A percentile compares a stretch with the other conserved stretches of the same genome.
Conservation (phyloP, 345 rosid genomes). For the Boechera stricta region DNA sequence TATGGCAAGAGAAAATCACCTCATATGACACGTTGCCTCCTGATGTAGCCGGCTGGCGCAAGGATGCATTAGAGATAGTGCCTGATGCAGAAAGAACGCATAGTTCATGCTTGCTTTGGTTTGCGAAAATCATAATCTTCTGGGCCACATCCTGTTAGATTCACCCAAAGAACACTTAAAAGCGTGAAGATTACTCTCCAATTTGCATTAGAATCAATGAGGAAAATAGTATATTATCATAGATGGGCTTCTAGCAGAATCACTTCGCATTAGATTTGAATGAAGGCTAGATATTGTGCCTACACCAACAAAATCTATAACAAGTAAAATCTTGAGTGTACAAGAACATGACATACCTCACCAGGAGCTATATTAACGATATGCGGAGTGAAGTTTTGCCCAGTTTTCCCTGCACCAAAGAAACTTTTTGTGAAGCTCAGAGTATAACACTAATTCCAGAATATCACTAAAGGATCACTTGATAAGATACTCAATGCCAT, state of each 20-base stretch:
- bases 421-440: constrained; percentile 8
- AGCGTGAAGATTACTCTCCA: neutral
- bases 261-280: neutral
- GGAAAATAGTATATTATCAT: neutral
- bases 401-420: constrained; percentile 62
- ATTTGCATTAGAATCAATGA: neutral
- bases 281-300: neutral
- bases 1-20: constrained; percentile 51
- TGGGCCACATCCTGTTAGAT: constrained; percentile 76
- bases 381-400: constrained; percentile 84
- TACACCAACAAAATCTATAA: neutral
- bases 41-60: constrained; percentile 76
- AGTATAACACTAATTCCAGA: constrained; percentile 6
- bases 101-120: constrained; percentile 81
- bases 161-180: constrained; percentile 36
- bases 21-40: constrained; percentile 80
- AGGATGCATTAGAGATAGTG: constrained; percentile 73
- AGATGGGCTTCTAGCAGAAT: neutral
- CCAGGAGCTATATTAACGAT: constrained; percentile 77
- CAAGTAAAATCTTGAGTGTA: neutral
- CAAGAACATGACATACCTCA: constrained; percentile 63
- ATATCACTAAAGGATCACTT: neutral
- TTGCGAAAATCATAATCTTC: constrained; percentile 72
- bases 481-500: neutral
- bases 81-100: constrained; percentile 94